Percentiles rank a stretch among this genome's conserved stretches.
Evolutionary conservation across 192 early-diverging fungal genomes (phyloP).

Genomic region (Podila horticola): DNA sequence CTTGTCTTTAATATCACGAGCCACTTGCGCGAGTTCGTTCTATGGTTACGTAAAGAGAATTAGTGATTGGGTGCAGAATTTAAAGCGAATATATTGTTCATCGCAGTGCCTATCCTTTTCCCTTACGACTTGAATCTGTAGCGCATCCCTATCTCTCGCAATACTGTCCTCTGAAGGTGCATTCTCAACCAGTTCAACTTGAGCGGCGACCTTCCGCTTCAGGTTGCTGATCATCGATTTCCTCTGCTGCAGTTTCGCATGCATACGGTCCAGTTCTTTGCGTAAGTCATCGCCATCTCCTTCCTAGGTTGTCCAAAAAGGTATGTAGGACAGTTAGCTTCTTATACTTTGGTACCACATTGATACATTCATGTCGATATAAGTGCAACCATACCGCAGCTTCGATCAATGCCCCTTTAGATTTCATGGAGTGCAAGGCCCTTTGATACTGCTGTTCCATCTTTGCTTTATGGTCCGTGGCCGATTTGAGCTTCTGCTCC

Average conservation of each 20-base stretch:
- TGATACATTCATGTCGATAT: background rate
- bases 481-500: conserved; percentile 12
- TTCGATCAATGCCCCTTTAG: conserved; percentile 15
- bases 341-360: too few relatives aligned
- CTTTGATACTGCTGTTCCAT: conserved; percentile 25
- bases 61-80: too few relatives aligned
- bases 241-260: conserved; percentile 43
- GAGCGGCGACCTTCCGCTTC: conserved; percentile 42
- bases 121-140: conserved; percentile 49
- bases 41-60: conserved; percentile 32
- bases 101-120: background rate
- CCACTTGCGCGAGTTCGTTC: conserved; percentile 61
- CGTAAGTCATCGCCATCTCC: conserved; percentile 34
- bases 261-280: conserved; percentile 39
- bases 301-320: conserved; percentile 34
- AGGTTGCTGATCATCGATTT: conserved; percentile 29
- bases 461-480: conserved; percentile 16
- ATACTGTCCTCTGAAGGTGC: conserved; percentile 33
- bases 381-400: conserved; percentile 8
- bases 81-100: background rate
- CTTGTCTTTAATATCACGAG: conserved; percentile 24
- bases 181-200: conserved; percentile 28
- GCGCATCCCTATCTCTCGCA: conserved; percentile 14
- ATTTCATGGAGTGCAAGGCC: conserved; percentile 25
- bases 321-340: background rate